These are phyloP conservation scores for Acacia acuminata DNA, from an alignment of 306 rosid genomes.

Conservation along the genomic window DNA sequence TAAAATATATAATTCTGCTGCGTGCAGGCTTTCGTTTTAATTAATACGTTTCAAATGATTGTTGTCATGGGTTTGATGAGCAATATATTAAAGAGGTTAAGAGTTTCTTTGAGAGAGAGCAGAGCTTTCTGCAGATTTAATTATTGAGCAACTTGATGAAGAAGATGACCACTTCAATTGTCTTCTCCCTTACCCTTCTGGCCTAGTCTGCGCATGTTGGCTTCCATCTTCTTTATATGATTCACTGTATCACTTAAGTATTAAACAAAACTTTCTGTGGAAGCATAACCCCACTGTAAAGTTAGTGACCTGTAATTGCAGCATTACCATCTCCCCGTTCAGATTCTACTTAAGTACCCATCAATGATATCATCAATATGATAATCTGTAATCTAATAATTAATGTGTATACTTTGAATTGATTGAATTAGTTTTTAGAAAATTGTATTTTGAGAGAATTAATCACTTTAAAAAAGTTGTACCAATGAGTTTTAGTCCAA, in stretches of 20 bases:
- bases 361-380: neutral
- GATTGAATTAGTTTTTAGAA: too few relatives aligned
- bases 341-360: neutral
- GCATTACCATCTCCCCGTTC: neutral
- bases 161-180: neutral
- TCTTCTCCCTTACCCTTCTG: neutral
- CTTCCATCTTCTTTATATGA: neutral
- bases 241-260: neutral
- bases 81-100: neutral
- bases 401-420: too few relatives aligned
- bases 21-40: constrained; percentile 14
- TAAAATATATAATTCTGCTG: neutral
- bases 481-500: too few relatives aligned
- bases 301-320: neutral
- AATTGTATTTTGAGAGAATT: too few relatives aligned
- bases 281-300: neutral
- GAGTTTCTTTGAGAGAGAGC: constrained; percentile 28
- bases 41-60: constrained; percentile 36
- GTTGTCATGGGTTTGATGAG: constrained; percentile 36
- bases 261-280: neutral
- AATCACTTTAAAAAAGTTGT: too few relatives aligned
- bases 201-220: neutral
- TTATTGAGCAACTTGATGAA: constrained; percentile 46
- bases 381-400: neutral
- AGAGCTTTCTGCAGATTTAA: constrained; percentile 35